Conservation (phyloP, 306 rosid species). For the Sphenostylis stenocarpa region DNA sequence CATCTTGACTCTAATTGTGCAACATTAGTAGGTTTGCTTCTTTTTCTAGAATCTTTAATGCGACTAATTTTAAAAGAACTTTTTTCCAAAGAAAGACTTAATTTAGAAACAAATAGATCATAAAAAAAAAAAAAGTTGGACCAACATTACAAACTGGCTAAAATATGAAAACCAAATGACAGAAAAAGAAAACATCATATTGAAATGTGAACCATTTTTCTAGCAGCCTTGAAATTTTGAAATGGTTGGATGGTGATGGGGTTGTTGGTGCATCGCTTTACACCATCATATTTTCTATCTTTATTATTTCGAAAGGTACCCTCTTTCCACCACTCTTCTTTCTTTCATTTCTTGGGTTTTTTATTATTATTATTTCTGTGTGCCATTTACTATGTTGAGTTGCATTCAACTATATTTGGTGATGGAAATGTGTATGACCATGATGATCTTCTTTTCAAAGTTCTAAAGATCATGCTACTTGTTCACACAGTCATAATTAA, state of each 20-base stretch:
- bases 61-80: not conserved
- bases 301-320: not conserved
- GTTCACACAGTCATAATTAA: not conserved
- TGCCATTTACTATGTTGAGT: not conserved
- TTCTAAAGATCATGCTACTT: not conserved
- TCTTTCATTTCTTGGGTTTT: not conserved
- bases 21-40: not conserved
- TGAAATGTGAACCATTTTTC: too few species aligned
- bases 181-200: too few species aligned
- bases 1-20: not conserved
- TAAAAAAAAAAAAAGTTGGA: too few species aligned
- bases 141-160: too few species aligned
- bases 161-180: too few species aligned
- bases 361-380: too few species aligned
- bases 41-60: not conserved
- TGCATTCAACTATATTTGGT: not conserved
- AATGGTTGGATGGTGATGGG: too few species aligned
- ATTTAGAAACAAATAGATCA: not conserved
- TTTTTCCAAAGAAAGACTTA: too few species aligned
- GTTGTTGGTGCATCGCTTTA: not conserved
- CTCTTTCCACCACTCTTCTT: not conserved
- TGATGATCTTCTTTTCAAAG: not conserved
- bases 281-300: not conserved
- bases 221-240: too few species aligned
- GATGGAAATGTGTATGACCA: not conserved